A percentile compares a stretch with the other conserved stretches of the same genome.
phyloP scores from a whole-genome alignment of 306 rosid genomes.

The Adenanthera pavonina region DNA sequence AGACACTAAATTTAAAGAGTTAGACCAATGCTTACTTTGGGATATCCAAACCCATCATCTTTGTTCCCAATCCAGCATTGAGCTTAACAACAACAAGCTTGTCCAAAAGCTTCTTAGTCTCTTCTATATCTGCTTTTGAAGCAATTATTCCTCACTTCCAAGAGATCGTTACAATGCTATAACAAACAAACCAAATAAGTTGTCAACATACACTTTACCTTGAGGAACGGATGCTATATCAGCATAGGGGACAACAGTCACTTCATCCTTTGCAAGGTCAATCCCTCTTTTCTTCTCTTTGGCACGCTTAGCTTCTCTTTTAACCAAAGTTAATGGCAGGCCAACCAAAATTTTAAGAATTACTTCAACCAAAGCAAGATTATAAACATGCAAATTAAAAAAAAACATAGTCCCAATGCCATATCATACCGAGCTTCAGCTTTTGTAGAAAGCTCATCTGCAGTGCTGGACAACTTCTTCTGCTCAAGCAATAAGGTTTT shows the following conservation, averaged over 20 bases:
- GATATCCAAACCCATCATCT: constrained; percentile 60
- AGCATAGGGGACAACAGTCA: constrained; percentile 60
- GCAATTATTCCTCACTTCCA: constrained; percentile 17
- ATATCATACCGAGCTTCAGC: constrained; percentile 40
- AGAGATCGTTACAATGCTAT: background rate
- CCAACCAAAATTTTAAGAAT: background rate
- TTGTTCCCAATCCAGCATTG: constrained; percentile 48
- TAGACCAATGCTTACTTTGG: constrained; percentile 59
- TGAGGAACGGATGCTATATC: constrained; percentile 49
- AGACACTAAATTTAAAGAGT: constrained; percentile 15
- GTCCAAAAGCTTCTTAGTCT: constrained; percentile 64
- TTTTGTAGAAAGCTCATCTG: background rate
- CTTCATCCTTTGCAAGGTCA: constrained; percentile 42
- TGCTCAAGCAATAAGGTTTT: constrained; percentile 64
- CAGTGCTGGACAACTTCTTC: constrained; percentile 21
- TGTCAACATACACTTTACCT: constrained; percentile 42
- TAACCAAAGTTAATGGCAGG: constrained; percentile 10
- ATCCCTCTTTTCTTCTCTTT: constrained; percentile 45
- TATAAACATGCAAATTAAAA: background rate
- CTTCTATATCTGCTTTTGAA: constrained; percentile 48
- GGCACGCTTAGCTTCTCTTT: constrained; percentile 47
- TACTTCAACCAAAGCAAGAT: background rate
- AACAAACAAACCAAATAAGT: constrained; percentile 23
- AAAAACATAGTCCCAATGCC: background rate
- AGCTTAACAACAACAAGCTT: constrained; percentile 77